phyloP scores from a whole-genome alignment of 2,329 filamentous ascomycete species.

The Nothomitra cinnamomea region DNA sequence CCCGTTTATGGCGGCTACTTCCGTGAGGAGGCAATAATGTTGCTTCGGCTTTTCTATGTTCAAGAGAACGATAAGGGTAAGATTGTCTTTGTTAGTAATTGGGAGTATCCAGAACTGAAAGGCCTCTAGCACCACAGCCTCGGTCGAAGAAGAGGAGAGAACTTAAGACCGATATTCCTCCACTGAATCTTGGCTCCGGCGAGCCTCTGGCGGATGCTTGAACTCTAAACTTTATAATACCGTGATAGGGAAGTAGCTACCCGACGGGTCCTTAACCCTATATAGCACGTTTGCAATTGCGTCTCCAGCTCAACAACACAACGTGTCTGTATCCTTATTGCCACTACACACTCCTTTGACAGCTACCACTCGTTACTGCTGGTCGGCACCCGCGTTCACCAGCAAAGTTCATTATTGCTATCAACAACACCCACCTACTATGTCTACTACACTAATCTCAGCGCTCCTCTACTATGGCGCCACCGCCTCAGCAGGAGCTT shows the following conservation, averaged over 20 bases:
- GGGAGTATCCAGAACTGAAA: conserved; percentile 5
- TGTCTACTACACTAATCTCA: neutral
- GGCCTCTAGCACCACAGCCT: conserved; percentile 40
- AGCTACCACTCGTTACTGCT: neutral
- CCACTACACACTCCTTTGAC: neutral
- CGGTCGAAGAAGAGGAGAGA: conserved; percentile 46
- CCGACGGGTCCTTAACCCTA: neutral
- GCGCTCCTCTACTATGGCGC: neutral
- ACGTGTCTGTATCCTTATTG: neutral
- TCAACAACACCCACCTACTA: neutral
- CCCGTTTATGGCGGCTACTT: conserved; percentile 76
- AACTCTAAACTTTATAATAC: neutral
- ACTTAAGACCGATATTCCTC: conserved; percentile 40
- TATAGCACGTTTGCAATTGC: neutral
- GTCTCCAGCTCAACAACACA: neutral
- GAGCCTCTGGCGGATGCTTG: neutral
- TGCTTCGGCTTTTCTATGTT: conserved; percentile 87
- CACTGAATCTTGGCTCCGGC: conserved; percentile 20
- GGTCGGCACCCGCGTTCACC: neutral
- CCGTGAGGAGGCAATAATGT: conserved; percentile 79
- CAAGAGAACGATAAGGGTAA: conserved; percentile 89
- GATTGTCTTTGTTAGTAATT: conserved; percentile 11
- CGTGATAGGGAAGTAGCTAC: neutral
- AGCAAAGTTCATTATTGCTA: neutral
- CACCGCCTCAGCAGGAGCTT: neutral